Conservation (phyloP, 1,139 yeast genomes). For the Taphrina wiesneri region DNA sequence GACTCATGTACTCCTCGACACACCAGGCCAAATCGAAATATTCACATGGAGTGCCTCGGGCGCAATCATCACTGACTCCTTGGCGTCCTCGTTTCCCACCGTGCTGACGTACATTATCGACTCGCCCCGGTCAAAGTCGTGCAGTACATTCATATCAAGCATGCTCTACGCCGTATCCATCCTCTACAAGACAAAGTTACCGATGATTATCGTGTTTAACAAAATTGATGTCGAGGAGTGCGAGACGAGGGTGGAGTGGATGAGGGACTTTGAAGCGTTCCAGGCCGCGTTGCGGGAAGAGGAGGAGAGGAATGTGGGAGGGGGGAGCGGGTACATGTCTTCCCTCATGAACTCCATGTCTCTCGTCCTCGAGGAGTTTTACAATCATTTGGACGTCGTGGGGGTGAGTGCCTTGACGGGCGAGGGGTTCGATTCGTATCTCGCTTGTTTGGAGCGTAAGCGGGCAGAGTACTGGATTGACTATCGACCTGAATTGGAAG, state of each 20-base stretch:
- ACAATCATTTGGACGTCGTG: slow-evolving; percentile 87
- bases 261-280: slow-evolving; percentile 92
- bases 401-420: slow-evolving; percentile 92
- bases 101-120: slow-evolving; percentile 94
- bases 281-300: slow-evolving; percentile 72
- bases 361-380: slow-evolving; percentile 92
- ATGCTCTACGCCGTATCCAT: slow-evolving; percentile 98
- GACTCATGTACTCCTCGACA: slow-evolving; percentile 77
- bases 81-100: slow-evolving; percentile 94
- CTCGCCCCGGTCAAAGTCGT: slow-evolving; percentile 90
- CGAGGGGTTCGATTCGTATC: slow-evolving; percentile 86
- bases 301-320: slow-evolving; percentile 49
- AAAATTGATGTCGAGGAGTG: slow-evolving; percentile 74
- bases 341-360: slow-evolving; percentile 93
- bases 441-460: slow-evolving; percentile 78
- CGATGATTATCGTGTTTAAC: slow-evolving; percentile 95
- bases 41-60: slow-evolving; percentile 87
- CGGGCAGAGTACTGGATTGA: slow-evolving; percentile 82
- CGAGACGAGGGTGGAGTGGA: slow-evolving; percentile 86
- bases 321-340: slow-evolving; percentile 90
- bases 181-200: slow-evolving; percentile 89
- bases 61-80: slow-evolving; percentile 90
- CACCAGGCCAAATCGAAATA: slow-evolving; percentile 85
- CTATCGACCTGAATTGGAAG: slow-evolving; percentile 83
- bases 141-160: slow-evolving; percentile 95